Percentiles rank a stretch among this genome's conserved stretches.
phyloP scores from a whole-genome alignment of 192 early-diverging fungal genomes.

The Coemansia sp. region DNA sequence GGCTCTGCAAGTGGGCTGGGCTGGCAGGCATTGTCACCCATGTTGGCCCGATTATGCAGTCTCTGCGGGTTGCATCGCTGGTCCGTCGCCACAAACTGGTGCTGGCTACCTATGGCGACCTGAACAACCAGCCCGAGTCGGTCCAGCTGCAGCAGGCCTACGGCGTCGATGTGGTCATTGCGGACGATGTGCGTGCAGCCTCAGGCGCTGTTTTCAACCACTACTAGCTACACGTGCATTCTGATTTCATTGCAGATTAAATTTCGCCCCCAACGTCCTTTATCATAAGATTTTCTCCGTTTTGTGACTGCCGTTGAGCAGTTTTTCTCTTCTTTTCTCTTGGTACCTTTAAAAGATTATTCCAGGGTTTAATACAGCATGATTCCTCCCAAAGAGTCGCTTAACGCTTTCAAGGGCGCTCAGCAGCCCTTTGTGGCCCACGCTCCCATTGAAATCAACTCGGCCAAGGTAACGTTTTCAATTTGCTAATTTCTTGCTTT shows the following conservation, averaged over 20 bases:
- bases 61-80: slow-evolving; percentile 66
- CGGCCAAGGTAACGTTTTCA: slow-evolving; percentile 35
- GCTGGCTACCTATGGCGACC: slow-evolving; percentile 80
- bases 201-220: neutral
- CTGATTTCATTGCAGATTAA: neutral
- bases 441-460: slow-evolving; percentile 52
- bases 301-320: slow-evolving; percentile 1
- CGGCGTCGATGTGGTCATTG: slow-evolving; percentile 87
- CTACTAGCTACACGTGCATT: neutral
- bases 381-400: slow-evolving; percentile 45
- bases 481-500: too few species aligned
- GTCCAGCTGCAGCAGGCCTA: slow-evolving; percentile 69
- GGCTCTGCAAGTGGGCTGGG: slow-evolving; percentile 69
- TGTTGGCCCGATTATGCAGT: slow-evolving; percentile 69
- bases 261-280: neutral
- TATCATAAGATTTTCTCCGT: neutral
- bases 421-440: slow-evolving; percentile 53
- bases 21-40: slow-evolving; percentile 80
- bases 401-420: slow-evolving; percentile 48
- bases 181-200: slow-evolving; percentile 62
- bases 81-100: slow-evolving; percentile 69
- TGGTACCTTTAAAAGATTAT: neutral
- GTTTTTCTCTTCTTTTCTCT: slow-evolving; percentile 4
- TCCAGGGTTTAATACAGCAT: slow-evolving; percentile 2
- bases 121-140: slow-evolving; percentile 72